Evolutionary conservation across 139 green algal genomes (phyloP).

Genomic region (Asterochloris sp.): DNA sequence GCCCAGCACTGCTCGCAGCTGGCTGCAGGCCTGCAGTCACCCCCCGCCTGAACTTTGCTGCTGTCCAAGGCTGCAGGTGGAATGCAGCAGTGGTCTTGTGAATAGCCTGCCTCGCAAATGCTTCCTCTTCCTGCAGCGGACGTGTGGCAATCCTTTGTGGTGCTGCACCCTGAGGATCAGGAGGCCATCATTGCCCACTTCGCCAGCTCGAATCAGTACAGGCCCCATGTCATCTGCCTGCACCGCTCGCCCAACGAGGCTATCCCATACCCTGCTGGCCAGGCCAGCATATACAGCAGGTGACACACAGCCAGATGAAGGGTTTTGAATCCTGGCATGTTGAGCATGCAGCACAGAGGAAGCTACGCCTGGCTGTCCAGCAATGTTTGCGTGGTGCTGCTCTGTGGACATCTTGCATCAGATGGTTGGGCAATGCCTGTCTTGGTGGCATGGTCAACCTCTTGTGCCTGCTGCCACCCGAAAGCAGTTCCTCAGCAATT

Average conservation of each 20-base stretch:
- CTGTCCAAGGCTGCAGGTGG: too few species aligned
- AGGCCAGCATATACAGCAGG: constrained; percentile 23
- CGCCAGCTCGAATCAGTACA: constrained; percentile 8
- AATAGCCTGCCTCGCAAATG: too few species aligned
- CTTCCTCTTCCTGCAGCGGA: constrained; percentile 22
- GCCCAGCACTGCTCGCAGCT: too few species aligned
- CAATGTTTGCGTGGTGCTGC: too few species aligned
- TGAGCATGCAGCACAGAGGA: not conserved
- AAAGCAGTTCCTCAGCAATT: too few species aligned
- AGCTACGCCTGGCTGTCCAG: too few species aligned
- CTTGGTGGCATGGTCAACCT: not conserved
- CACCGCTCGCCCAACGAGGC: constrained; percentile 13
- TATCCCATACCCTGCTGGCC: constrained; percentile 29
- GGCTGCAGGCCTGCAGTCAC: too few species aligned
- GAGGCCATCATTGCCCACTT: constrained; percentile 30
- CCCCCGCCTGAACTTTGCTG: too few species aligned
- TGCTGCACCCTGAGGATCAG: constrained; percentile 42
- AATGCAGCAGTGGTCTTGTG: too few species aligned
- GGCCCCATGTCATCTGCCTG: constrained; percentile 27
- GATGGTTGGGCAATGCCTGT: not conserved
- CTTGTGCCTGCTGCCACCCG: too few species aligned
- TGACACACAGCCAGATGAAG: not conserved
- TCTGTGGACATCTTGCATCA: not conserved
- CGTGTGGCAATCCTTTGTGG: constrained; percentile 46
- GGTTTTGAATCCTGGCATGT: not conserved